Conservation (phyloP, 139 green algal genomes). For the Micractinium conductrix region DNA sequence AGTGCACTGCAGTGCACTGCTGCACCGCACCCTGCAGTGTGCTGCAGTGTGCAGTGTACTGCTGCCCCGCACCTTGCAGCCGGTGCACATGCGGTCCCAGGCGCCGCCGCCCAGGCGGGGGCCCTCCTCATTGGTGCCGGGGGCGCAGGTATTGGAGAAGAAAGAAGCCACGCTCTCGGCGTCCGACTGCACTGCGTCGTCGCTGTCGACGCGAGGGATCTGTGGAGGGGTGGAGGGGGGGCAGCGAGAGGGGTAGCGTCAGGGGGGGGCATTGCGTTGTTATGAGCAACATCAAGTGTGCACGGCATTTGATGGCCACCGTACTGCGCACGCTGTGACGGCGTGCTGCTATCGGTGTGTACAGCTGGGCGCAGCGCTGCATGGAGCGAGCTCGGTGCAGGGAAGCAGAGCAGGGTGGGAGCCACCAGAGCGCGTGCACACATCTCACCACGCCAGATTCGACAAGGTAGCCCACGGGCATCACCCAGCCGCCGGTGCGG, state of each 20-base stretch:
- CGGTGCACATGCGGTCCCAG: conserved; percentile 40
- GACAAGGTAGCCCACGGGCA: conserved; percentile 42
- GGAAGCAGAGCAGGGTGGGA: too few relatives aligned
- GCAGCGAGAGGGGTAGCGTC: too few relatives aligned
- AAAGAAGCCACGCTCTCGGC: conserved; percentile 42
- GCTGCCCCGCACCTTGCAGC: conserved; percentile 28
- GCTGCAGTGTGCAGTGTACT: too few relatives aligned
- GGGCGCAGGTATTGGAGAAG: conserved; percentile 43
- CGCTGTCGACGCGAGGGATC: not conserved
- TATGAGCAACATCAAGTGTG: too few relatives aligned
- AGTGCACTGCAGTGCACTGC: too few relatives aligned
- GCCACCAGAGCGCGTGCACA: too few relatives aligned
- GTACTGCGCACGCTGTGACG: too few relatives aligned
- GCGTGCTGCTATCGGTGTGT: too few relatives aligned
- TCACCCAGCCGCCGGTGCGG: conserved; percentile 41
- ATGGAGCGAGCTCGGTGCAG: too few relatives aligned
- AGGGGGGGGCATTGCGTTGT: not conserved
- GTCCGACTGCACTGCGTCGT: conserved; percentile 26
- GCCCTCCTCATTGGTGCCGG: conserved; percentile 11
- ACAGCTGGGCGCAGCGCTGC: too few relatives aligned
- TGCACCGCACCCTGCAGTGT: too few relatives aligned
- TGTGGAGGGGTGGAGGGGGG: not conserved
- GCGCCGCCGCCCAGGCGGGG: conserved; percentile 1
- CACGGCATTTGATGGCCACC: too few relatives aligned
- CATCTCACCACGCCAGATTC: not conserved